Evolutionary conservation across 305 asterid species (phyloP), one percentile per base, ranked within the genome.

Genomic region (Plantago lanceolata): DNA sequence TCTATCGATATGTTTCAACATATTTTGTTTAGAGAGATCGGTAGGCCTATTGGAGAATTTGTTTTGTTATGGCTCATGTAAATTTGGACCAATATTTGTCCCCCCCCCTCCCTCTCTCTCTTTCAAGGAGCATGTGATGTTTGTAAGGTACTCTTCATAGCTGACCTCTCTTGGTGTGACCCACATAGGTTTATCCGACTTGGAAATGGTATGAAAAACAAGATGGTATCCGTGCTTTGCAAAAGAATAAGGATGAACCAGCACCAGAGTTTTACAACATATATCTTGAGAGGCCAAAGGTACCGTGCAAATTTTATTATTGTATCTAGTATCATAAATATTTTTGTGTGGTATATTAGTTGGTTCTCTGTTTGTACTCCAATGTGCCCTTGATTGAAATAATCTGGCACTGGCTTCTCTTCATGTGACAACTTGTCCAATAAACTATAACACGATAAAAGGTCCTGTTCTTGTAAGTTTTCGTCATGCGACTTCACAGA

Each of bases 121-220:
- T 31, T 31, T 31, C 12, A 35, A 35, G 43, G 43, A 35, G 43
- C 43, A 35, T 35, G 43, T 35, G 43, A 44, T 20, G 63, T 58
- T 20, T 20, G 28, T 35, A 53, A 26, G 43, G 40, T 59, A 59
- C 63, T 37, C 56, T 68, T 61, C 21, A 12, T 33, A 57, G 19
- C 17, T 63, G 63, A 19, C 62, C 61, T 63, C 68, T 31, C 18
- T 18, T 19, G 37, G 18, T 44, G 63, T 28, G 64, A 61, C 52
- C 59, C 47, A 33, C 61, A 31, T 70, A 94, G 99, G 97, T 94
- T 70, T 94, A 94, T 84, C 99, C 99, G 53, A 84, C 97, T 28
- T 94, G 99, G 99, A 94, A 88, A 76, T 94, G 99, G 97, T 88
- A 80, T 74, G 97, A 94, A 76, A 94, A 94, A 70, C 99, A 94